phyloP scores from a whole-genome alignment of 805 yeast genomes.

The Spathaspora boniae region DNA sequence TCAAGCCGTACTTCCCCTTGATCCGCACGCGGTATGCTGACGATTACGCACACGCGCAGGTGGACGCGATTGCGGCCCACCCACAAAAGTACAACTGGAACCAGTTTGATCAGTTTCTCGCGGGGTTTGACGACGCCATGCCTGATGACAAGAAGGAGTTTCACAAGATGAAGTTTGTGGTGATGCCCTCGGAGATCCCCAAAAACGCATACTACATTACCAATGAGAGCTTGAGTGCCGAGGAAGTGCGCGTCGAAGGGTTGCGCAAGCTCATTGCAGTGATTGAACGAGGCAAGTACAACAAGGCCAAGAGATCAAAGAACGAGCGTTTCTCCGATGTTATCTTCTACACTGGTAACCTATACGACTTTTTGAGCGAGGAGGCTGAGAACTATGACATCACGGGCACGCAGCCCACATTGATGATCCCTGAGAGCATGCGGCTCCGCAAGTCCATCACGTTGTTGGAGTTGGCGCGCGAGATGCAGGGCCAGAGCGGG shows the following conservation, averaged over 20 bases:
- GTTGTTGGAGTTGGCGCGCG: conserved; percentile 53
- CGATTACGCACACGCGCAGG: conserved; percentile 53
- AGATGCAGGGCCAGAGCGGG: conserved; percentile 62
- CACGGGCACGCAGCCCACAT: conserved; percentile 34
- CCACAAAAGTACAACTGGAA: conserved; percentile 79
- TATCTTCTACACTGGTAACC: conserved; percentile 81
- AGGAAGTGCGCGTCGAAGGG: conserved; percentile 93
- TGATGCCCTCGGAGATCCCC: conserved; percentile 75
- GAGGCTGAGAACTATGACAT: conserved; percentile 42
- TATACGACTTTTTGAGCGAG: conserved; percentile 58
- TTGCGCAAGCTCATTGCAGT: conserved; percentile 61
- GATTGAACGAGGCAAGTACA: conserved; percentile 56
- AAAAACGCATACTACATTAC: conserved; percentile 45
- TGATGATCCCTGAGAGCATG: conserved; percentile 29
- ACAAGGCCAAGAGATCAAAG: conserved; percentile 19
- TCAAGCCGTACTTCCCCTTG: conserved; percentile 26
- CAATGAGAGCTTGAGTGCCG: conserved; percentile 67
- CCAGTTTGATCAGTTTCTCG: conserved; percentile 82
- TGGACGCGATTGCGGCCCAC: conserved; percentile 52
- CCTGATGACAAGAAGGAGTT: conserved; percentile 51
- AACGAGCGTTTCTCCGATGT: conserved; percentile 68
- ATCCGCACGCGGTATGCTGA: conserved; percentile 79
- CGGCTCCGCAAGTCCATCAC: conserved; percentile 49
- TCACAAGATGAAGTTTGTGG: conserved; percentile 77
- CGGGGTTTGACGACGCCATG: conserved; percentile 80